Evolutionary conservation across 2,329 filamentous ascomycete genomes (phyloP).

Genomic region (Teratosphaeria pseudoeucalypti): DNA sequence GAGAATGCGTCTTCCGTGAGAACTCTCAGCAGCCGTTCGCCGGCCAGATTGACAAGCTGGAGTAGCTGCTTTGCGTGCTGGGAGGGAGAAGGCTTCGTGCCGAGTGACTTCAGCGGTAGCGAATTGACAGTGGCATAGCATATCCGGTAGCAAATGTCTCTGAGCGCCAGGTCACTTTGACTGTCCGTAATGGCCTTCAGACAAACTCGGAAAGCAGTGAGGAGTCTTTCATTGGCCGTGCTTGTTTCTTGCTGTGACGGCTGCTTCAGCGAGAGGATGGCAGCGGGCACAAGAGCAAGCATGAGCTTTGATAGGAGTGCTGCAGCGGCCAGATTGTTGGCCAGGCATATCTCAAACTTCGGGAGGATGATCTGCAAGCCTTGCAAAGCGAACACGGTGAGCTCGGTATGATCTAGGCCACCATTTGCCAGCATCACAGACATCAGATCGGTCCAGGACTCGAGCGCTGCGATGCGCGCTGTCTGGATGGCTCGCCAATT

Average conservation of each 20-base stretch:
- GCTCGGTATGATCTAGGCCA: constrained; percentile 64
- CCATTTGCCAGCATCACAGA: constrained; percentile 74
- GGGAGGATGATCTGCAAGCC: constrained; percentile 79
- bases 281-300: constrained; percentile 59
- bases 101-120: constrained; percentile 6
- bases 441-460: constrained; percentile 74
- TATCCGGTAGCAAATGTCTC: constrained; percentile 83
- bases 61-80: constrained; percentile 28
- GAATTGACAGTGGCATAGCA: constrained; percentile 46
- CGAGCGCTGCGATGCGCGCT: constrained; percentile 57
- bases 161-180: constrained; percentile 58
- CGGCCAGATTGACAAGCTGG: constrained; percentile 66
- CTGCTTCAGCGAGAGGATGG: constrained; percentile 36
- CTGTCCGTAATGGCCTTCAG: constrained; percentile 68
- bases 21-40: constrained; percentile 71
- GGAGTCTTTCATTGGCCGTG: constrained; percentile 60
- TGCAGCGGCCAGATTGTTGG: constrained; percentile 58
- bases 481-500: constrained; percentile 47
- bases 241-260: constrained; percentile 52
- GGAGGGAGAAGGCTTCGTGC: constrained; percentile 7
- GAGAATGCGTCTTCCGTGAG: constrained; percentile 89
- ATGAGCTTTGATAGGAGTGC: constrained; percentile 68
- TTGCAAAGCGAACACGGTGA: constrained; percentile 78
- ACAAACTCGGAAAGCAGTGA: constrained; percentile 82
- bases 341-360: constrained; percentile 68